These are phyloP conservation scores for Gossypium raimondii DNA, from an alignment of 345 rosid genomes.

Conservation along the genomic window DNA sequence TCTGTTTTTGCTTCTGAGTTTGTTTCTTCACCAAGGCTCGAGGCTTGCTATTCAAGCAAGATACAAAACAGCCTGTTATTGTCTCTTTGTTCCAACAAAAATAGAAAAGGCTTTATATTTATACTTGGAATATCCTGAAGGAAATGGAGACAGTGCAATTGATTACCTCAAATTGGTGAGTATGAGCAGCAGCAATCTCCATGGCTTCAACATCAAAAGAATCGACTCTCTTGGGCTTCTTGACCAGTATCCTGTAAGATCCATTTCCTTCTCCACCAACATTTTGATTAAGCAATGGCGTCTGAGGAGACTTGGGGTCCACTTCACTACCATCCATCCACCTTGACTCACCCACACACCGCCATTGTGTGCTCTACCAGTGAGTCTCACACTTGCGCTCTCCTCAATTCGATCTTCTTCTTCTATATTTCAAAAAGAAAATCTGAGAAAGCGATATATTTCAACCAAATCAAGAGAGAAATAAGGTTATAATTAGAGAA, in stretches of 20 bases:
- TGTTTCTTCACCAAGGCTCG: too few relatives aligned
- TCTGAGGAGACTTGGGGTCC: slow-evolving; percentile 55
- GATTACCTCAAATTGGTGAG: slow-evolving; percentile 52
- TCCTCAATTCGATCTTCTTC: slow-evolving; percentile 79
- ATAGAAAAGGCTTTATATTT: neutral
- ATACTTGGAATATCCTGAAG: neutral
- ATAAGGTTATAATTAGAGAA: too few relatives aligned
- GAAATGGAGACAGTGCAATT: neutral
- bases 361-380: slow-evolving; percentile 25
- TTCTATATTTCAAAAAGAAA: slow-evolving; percentile 30
- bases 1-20: too few relatives aligned
- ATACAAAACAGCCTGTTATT: too few relatives aligned
- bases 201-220: slow-evolving; percentile 96
- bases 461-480: too few relatives aligned
- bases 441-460: too few relatives aligned
- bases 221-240: slow-evolving; percentile 66
- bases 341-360: slow-evolving; percentile 54
- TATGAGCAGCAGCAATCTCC: slow-evolving; percentile 70
- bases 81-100: too few relatives aligned
- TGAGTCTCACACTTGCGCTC: slow-evolving; percentile 38
- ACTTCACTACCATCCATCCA: slow-evolving; percentile 95
- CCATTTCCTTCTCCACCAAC: slow-evolving; percentile 44
- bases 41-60: too few relatives aligned
- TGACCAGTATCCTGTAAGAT: slow-evolving; percentile 60
- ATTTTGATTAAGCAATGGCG: slow-evolving; percentile 34